phyloP scores from a whole-genome alignment of 192 early-diverging fungal genomes.

The Backusella australiensis region DNA sequence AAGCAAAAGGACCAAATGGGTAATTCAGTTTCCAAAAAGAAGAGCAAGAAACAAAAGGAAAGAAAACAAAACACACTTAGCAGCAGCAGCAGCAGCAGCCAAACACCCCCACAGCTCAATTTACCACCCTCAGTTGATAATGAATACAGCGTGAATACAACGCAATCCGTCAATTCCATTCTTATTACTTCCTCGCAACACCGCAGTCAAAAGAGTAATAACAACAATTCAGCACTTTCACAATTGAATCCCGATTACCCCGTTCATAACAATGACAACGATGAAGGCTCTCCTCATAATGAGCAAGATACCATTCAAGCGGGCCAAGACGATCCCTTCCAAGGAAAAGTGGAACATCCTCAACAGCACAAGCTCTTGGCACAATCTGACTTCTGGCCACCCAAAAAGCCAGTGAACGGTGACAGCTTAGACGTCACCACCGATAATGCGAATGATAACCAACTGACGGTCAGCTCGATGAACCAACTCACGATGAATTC shows the following conservation, averaged over 20 bases:
- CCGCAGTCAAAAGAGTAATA: background rate
- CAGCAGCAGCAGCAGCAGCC: too few relatives aligned
- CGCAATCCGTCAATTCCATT: slow-evolving; percentile 40
- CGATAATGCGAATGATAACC: slow-evolving; percentile 22
- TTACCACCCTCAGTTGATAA: slow-evolving; percentile 19
- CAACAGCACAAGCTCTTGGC: slow-evolving; percentile 26
- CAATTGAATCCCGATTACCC: slow-evolving; percentile 37
- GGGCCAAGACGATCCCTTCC: slow-evolving; percentile 16
- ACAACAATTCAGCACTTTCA: slow-evolving; percentile 4
- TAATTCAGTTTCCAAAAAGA: slow-evolving; percentile 15
- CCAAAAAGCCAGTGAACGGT: background rate
- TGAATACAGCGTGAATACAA: slow-evolving; percentile 36
- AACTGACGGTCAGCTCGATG: slow-evolving; percentile 36
- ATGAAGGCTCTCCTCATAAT: background rate
- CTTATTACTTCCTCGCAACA: slow-evolving; percentile 28
- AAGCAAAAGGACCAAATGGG: background rate
- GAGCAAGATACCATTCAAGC: slow-evolving; percentile 10
- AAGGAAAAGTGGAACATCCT: slow-evolving; percentile 24
- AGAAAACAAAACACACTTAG: background rate
- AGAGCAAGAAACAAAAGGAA: background rate
- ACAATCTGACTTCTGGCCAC: slow-evolving; percentile 29
- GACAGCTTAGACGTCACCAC: background rate
- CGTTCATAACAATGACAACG: slow-evolving; percentile 1
- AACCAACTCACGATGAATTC: slow-evolving; percentile 33
- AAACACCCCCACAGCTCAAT: background rate